These are phyloP conservation scores for Asparagopsis taxiformis DNA, from an alignment of 31 red algal genomes.

Conservation along the genomic window DNA sequence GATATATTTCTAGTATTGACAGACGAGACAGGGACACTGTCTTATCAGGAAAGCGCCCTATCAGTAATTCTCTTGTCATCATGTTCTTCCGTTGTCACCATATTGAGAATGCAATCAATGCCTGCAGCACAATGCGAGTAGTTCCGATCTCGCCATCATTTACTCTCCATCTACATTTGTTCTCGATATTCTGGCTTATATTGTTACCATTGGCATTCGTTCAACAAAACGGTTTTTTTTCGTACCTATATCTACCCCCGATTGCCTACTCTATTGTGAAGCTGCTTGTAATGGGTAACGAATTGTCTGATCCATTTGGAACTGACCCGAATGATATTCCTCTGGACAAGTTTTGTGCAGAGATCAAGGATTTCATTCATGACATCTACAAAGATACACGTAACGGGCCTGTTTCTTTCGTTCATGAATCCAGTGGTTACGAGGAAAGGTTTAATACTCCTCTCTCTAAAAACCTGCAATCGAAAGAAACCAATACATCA, in stretches of 20 bases:
- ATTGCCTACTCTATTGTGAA: conserved; percentile 31
- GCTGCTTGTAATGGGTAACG: conserved; percentile 12
- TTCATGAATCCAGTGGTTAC: background rate
- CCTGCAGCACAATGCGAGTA: conserved; percentile 11
- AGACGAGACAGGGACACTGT: no score
- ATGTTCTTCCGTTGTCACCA: no score
- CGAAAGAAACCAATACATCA: background rate
- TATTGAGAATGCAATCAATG: conserved; percentile 2
- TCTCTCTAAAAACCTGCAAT: background rate
- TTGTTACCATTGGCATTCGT: conserved; percentile 23
- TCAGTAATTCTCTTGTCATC: no score
- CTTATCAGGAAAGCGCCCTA: no score
- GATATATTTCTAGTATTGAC: no score
- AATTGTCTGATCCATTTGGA: conserved; percentile 39
- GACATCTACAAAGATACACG: conserved; percentile 1
- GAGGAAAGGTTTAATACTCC: conserved; percentile 9
- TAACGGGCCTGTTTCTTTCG: background rate
- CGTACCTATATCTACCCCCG: conserved; percentile 19
- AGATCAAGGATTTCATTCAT: conserved; percentile 16
- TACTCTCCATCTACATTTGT: conserved; percentile 35
- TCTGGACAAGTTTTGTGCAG: conserved; percentile 19
- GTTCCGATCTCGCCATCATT: conserved; percentile 23
- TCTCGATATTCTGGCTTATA: conserved; percentile 22
- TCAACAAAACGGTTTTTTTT: conserved; percentile 10
- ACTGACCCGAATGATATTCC: conserved; percentile 25